Evolutionary conservation across 2,329 filamentous ascomycete species (phyloP).

Genomic region (Penicillium sp.): DNA sequence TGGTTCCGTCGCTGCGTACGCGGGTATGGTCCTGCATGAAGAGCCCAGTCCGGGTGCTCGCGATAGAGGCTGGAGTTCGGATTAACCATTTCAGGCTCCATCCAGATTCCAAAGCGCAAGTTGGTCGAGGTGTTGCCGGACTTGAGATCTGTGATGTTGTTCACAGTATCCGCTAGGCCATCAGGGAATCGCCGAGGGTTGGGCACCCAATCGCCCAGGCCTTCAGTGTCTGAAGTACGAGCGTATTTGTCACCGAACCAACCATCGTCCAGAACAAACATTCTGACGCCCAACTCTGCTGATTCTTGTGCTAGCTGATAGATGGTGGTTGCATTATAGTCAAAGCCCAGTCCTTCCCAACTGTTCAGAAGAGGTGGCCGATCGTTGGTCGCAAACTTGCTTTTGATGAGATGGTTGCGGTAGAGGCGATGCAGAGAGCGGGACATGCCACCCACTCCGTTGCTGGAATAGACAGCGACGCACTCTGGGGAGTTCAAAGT

Average conservation of each 20-base stretch:
- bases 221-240: constrained; percentile 57
- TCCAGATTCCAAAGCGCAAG: constrained; percentile 64
- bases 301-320: constrained; percentile 57
- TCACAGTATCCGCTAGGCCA: constrained; percentile 55
- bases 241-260: constrained; percentile 68
- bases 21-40: constrained; percentile 58
- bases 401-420: constrained; percentile 60
- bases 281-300: constrained; percentile 59
- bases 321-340: constrained; percentile 59
- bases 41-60: constrained; percentile 64
- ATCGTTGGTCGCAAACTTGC: constrained; percentile 53
- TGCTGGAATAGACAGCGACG: constrained; percentile 60
- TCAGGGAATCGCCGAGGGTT: constrained; percentile 61
- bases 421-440: constrained; percentile 63
- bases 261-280: constrained; percentile 67
- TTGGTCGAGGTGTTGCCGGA: constrained; percentile 49
- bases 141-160: constrained; percentile 52
- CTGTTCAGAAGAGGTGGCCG: constrained; percentile 63
- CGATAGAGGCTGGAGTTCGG: constrained; percentile 61
- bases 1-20: constrained; percentile 59
- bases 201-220: constrained; percentile 64
- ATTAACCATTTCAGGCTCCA: constrained; percentile 69
- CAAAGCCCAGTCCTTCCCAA: constrained; percentile 64
- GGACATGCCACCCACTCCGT: constrained; percentile 63
- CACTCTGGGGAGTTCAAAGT: constrained; percentile 59